phyloP scores from a whole-genome alignment of 352 stramenopile species.

The Phytopythium delawarense region DNA sequence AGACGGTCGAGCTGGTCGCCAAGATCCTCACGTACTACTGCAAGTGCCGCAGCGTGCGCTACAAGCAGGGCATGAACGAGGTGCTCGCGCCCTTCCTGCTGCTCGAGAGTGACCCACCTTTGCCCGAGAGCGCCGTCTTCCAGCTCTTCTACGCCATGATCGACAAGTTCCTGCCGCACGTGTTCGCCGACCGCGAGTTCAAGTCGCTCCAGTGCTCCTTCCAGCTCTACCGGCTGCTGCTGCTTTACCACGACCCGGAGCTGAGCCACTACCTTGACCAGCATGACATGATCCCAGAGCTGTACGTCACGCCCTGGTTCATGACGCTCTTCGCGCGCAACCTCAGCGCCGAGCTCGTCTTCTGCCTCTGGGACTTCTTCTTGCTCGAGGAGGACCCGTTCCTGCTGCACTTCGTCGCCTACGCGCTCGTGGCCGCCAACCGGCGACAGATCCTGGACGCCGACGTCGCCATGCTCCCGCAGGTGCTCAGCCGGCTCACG shows the following conservation, averaged over 20 bases:
- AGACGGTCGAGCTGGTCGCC: slow-evolving; percentile 70
- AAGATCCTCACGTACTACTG: slow-evolving; percentile 92
- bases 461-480: slow-evolving; percentile 74
- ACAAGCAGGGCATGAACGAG: slow-evolving; percentile 96
- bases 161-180: slow-evolving; percentile 82
- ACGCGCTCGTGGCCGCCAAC: slow-evolving; percentile 68
- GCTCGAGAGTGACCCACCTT: slow-evolving; percentile 34
- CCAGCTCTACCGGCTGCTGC: slow-evolving; percentile 86
- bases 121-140: slow-evolving; percentile 73
- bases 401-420: slow-evolving; percentile 87
- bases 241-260: slow-evolving; percentile 91
- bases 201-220: slow-evolving; percentile 90
- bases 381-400: slow-evolving; percentile 86
- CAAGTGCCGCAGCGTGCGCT: slow-evolving; percentile 85
- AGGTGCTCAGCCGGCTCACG: slow-evolving; percentile 74
- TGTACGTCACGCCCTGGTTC: slow-evolving; percentile 94
- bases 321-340: slow-evolving; percentile 92
- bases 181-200: slow-evolving; percentile 90
- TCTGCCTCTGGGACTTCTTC: slow-evolving; percentile 91
- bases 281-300: slow-evolving; percentile 89
- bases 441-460: slow-evolving; percentile 52
- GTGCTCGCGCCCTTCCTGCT: slow-evolving; percentile 90
- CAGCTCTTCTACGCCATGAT: slow-evolving; percentile 90
- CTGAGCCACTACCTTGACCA: slow-evolving; percentile 87
- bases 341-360: slow-evolving; percentile 64